Base-by-base conservation (phyloP, 1,139 yeast species). In the Ogataea hybrid region DNA sequence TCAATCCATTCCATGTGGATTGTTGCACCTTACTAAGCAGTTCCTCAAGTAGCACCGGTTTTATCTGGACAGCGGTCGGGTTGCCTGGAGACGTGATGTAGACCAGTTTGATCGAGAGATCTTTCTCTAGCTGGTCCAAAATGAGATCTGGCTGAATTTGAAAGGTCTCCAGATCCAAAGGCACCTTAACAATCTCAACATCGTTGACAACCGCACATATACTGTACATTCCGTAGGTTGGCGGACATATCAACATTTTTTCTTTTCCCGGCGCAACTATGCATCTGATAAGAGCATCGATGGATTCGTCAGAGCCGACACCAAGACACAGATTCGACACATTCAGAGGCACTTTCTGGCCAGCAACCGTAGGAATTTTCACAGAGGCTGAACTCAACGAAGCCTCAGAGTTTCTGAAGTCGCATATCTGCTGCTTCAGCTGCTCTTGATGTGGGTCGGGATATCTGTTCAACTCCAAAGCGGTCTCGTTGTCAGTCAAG, bases 41-140 rank as follows among this genome's bases (percentile, higher is more conserved):
- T 37, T 69, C 64, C 35, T 77, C 66, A 16, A 92, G 65, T 20
- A 68, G 64, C 0, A 62, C 63, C 8, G 73, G 70, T 21, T 73
- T 70, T 30, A 92, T 62, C 37, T 79, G 65, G 29, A 79, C 75
- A 4, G 84, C 97, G 0, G 98, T 92, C 25, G 98, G 98, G 61
- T 92, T 92, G 23, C 98, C 98, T n/a, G 98, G 98, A 1, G 97
- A 86, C n/a, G 97, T 90, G 49, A 90, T 68, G 61, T 88, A 90
- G 2, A 84, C 70, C 46, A 92, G 62, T 57, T 88, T 90, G 53
- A 90, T 82, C 9, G 64, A 43, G 0, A 79, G 63, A 53, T 90
- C 96, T 0, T 58, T 55, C 8, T 62, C 52, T n/a, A 89, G 64
- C 2, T 73, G 65, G n/a, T 68, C 61, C 25, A 74, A 57, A 30